Evolutionary conservation across 2,329 filamentous ascomycete genomes (phyloP).

Genomic region (Ceratocystis smalleyi): DNA sequence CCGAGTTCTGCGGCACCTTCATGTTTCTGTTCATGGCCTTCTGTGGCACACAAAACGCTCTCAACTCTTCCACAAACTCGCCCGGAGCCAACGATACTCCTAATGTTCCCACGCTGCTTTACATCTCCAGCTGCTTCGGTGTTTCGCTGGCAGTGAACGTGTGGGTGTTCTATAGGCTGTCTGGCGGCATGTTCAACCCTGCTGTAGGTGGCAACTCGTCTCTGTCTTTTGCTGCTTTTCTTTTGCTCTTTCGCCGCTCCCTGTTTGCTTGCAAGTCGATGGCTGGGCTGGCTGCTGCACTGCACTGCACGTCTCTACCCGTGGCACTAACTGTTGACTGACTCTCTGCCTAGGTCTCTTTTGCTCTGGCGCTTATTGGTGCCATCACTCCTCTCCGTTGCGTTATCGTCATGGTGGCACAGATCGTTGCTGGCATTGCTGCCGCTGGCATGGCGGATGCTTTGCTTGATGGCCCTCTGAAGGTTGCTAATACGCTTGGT

Average conservation of each 20-base stretch:
- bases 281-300: too few species aligned
- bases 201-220: conserved; percentile 26
- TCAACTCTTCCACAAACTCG: conserved; percentile 21
- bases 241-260: neutral
- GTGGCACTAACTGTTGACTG: neutral
- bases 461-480: conserved; percentile 41
- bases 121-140: conserved; percentile 36
- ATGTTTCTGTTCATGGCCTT: conserved; percentile 35
- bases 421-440: conserved; percentile 43
- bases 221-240: neutral
- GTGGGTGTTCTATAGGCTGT: conserved; percentile 42
- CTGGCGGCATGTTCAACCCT: conserved; percentile 37
- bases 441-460: conserved; percentile 41
- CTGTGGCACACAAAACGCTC: conserved; percentile 22
- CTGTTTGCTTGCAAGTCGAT: neutral
- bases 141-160: conserved; percentile 37
- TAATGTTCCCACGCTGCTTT: conserved; percentile 26
- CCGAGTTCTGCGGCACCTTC: conserved; percentile 39
- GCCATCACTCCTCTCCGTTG: conserved; percentile 39
- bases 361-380: conserved; percentile 44
- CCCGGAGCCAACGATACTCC: conserved; percentile 19
- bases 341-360: conserved; percentile 30
- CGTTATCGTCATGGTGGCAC: conserved; percentile 36
- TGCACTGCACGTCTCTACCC: neutral
- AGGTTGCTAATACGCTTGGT: conserved; percentile 40